Percentiles rank a stretch among this genome's conserved stretches.
Evolutionary conservation across 495 filamentous ascomycete genomes (phyloP).

Genomic region (Endocarpon pusillum): DNA sequence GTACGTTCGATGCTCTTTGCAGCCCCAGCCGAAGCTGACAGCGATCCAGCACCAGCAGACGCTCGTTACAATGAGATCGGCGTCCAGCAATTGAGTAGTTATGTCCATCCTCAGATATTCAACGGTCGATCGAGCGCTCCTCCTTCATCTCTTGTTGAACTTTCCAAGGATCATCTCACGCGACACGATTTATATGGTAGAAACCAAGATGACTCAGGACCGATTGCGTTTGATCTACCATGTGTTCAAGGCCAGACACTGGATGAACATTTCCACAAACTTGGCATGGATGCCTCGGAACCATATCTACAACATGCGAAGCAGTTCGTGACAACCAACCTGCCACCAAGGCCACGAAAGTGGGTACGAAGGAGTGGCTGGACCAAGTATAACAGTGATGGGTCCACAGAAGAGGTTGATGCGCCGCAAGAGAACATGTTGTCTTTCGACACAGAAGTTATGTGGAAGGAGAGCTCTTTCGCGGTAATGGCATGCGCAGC

Average conservation of each 20-base stretch:
- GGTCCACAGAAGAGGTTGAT: slow-evolving; percentile 49
- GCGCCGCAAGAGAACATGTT: slow-evolving; percentile 66
- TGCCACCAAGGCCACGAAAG: slow-evolving; percentile 58
- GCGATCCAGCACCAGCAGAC: slow-evolving; percentile 31
- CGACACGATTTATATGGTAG: slow-evolving; percentile 84
- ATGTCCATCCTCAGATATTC: slow-evolving; percentile 76
- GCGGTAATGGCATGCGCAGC: slow-evolving; percentile 94
- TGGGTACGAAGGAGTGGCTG: slow-evolving; percentile 76
- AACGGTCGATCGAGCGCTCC: slow-evolving; percentile 36
- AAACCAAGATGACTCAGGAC: slow-evolving; percentile 54
- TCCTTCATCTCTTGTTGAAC: slow-evolving; percentile 49
- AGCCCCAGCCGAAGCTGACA: neutral
- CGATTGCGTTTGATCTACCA: slow-evolving; percentile 77
- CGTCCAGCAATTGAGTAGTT: slow-evolving; percentile 75
- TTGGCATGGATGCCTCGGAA: slow-evolving; percentile 75
- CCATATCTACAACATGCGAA: slow-evolving; percentile 69
- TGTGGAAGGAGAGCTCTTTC: slow-evolving; percentile 82
- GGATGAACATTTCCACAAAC: slow-evolving; percentile 88
- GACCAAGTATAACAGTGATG: slow-evolving; percentile 78
- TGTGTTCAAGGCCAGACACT: slow-evolving; percentile 59
- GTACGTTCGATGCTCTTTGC: slow-evolving; percentile 14
- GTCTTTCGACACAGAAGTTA: slow-evolving; percentile 90
- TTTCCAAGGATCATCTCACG: slow-evolving; percentile 68
- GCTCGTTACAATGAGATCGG: slow-evolving; percentile 80
- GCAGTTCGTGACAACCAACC: slow-evolving; percentile 43